A percentile compares a stretch with the other conserved stretches of the same genome.
Conservation (phyloP, 208 protist genomes). For the Wallacemonas sp. region DNA sequence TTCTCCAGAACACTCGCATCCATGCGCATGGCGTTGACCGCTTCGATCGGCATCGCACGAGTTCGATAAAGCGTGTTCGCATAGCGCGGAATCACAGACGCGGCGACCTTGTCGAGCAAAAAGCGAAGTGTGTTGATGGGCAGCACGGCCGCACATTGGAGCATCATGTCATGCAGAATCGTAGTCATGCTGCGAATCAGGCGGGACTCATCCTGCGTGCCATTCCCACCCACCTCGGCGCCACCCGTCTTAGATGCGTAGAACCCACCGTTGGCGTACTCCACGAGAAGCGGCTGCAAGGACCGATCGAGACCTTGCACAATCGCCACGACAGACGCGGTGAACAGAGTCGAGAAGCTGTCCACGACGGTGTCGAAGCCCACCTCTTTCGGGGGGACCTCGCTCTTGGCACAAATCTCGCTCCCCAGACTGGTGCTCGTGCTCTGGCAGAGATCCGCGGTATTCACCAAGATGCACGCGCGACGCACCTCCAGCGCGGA, state of each 20-base stretch:
- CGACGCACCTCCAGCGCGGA: constrained; percentile 57
- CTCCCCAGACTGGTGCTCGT: constrained; percentile 75
- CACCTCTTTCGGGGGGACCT: constrained; percentile 64
- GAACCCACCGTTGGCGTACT: constrained; percentile 73
- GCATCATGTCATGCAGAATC: constrained; percentile 60
- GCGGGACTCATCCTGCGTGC: constrained; percentile 63
- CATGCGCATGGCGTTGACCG: constrained; percentile 65
- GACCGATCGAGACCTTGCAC: constrained; percentile 57
- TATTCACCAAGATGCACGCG: constrained; percentile 88
- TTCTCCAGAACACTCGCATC: constrained; percentile 78
- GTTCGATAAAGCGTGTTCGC: constrained; percentile 72
- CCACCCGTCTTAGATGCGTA: constrained; percentile 18
- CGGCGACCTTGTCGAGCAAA: constrained; percentile 82
- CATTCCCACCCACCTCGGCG: constrained; percentile 2
- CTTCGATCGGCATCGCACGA: constrained; percentile 52
- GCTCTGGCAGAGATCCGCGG: constrained; percentile 78
- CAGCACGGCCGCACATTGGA: constrained; percentile 66
- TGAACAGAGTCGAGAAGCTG: constrained; percentile 76
- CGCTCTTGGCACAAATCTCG: constrained; percentile 71
- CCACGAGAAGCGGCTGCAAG: constrained; percentile 52
- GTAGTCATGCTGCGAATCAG: constrained; percentile 61
- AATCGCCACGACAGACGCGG: constrained; percentile 58
- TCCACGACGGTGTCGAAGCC: constrained; percentile 74
- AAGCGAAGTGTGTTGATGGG: constrained; percentile 68
- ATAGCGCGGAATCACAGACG: constrained; percentile 64